Percentiles rank a stretch among this genome's conserved stretches.
These are phyloP conservation scores for Casaregolazyma suthepensis DNA, from an alignment of 1,139 yeast species.

Conservation along the genomic window DNA sequence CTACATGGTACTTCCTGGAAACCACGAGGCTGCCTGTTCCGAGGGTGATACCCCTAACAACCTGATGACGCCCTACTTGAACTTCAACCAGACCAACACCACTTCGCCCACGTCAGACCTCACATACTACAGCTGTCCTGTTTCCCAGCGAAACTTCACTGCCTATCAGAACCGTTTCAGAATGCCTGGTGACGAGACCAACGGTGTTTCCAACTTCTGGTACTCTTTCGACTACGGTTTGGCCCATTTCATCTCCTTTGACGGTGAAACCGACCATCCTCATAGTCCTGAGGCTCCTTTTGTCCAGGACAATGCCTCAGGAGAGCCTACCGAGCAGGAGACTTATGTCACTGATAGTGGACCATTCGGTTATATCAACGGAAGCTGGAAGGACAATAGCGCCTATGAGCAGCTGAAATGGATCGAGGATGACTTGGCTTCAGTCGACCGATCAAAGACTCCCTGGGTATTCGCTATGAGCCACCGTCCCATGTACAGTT, in stretches of 20 bases:
- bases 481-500: conserved; percentile 35
- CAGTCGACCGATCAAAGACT: conserved; percentile 28
- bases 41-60: conserved; percentile 16
- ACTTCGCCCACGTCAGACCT: conserved; percentile 6
- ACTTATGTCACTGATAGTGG: conserved; percentile 18
- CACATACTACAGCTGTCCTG: conserved; percentile 17
- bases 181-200: conserved; percentile 23
- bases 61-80: conserved; percentile 13
- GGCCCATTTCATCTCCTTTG: conserved; percentile 29
- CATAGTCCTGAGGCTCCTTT: conserved; percentile 22
- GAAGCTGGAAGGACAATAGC: background rate
- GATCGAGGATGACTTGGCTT: conserved; percentile 40
- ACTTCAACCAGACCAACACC: conserved; percentile 14
- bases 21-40: conserved; percentile 27
- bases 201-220: conserved; percentile 23
- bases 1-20: conserved; percentile 29
- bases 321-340: conserved; percentile 1
- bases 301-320: conserved; percentile 19
- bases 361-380: conserved; percentile 25
- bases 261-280: conserved; percentile 29
- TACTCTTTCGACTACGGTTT: conserved; percentile 31
- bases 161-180: conserved; percentile 22
- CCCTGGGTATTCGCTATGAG: conserved; percentile 34
- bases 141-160: conserved; percentile 26
- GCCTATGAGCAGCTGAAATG: conserved; percentile 29